Evolutionary conservation across 2,329 filamentous ascomycete species (phyloP), one percentile per base, ranked within the genome.

Genomic region (Alternaria sp.): DNA sequence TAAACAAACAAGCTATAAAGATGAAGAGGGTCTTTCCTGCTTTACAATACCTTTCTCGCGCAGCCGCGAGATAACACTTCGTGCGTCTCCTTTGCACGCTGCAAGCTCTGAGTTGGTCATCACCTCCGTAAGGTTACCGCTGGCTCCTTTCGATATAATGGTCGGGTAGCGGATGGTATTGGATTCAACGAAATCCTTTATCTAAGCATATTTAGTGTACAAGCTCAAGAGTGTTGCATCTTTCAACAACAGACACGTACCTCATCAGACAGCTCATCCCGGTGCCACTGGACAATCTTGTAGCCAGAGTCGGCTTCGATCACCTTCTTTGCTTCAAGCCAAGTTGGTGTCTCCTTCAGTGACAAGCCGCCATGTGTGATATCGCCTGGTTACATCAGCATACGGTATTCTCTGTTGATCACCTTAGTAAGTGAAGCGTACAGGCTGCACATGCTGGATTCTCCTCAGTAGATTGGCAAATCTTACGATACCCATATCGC

Each of bases 401-500:
- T 30, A 30, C 28, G 11, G 9, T 10, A 11, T 30, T 30, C 4
- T 30, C 9, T 30, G 1, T 30, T 30, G 4, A 30, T 4, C 28
- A 2, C 28, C 28, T 4, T 30, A 6, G 16, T 36, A 10, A 36
- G 46, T n/a, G 28, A 25, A 50, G 28, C 30, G 8, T 36, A 50
- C 46, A 50, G 46, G 46, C 46, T 10, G 46, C 46, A 50, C 46
- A 50, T n/a, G 46, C 46, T 50, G 46, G 46, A 11, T 50, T 50
- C 2, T 34, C 46, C 3, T 50, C 46, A 20, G 46, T 30, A 25
- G 46, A 50, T 25, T 50, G 46, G 46, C 46, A 50, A 22, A 50
- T 50, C 30, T 50, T 50, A 10, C 46, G 46, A 36, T 50, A 50
- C 3, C 46, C 30, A 9, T 50, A 50, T 27, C 30, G 32, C 27